Evolutionary conservation across 306 rosid genomes (phyloP).

Genomic region (Geum urbanum): DNA sequence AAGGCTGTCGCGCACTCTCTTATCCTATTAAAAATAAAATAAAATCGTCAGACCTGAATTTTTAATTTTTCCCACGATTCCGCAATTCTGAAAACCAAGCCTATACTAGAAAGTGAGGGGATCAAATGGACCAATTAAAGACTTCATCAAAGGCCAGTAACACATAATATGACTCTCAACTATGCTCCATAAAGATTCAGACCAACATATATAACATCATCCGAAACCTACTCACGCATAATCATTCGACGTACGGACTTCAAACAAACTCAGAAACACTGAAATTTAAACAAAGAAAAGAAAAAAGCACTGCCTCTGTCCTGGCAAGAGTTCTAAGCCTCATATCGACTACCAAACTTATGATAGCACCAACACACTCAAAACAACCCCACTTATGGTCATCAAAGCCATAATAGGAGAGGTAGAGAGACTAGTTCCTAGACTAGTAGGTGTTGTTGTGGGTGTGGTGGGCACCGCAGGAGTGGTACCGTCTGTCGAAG

Average conservation of each 20-base stretch:
- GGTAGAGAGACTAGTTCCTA: slow-evolving; percentile 26
- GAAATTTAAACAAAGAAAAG: slow-evolving; percentile 13
- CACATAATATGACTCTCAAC: neutral
- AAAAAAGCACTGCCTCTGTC: slow-evolving; percentile 81
- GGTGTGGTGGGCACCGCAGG: slow-evolving; percentile 27
- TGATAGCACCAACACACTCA: slow-evolving; percentile 20
- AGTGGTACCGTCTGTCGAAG: slow-evolving; percentile 23
- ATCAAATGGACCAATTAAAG: neutral
- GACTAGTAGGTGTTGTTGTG: neutral
- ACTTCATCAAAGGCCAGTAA: neutral
- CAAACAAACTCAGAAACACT: neutral
- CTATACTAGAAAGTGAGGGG: too few species aligned
- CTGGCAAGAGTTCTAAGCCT: slow-evolving; percentile 34
- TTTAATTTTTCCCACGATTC: too few species aligned
- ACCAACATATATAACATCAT: neutral
- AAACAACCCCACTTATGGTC: slow-evolving; percentile 28
- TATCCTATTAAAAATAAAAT: too few species aligned
- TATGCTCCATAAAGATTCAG: neutral
- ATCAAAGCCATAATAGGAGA: slow-evolving; percentile 27
- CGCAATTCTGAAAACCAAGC: too few species aligned
- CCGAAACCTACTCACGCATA: neutral
- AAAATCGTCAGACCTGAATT: too few species aligned
- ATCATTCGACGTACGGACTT: neutral
- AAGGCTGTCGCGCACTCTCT: too few species aligned
- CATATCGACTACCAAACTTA: slow-evolving; percentile 13